A percentile compares a stretch with the other conserved stretches of the same genome.
These are phyloP conservation scores for Trichoderma erinaceum DNA, from an alignment of 495 filamentous ascomycete species.

Conservation along the genomic window DNA sequence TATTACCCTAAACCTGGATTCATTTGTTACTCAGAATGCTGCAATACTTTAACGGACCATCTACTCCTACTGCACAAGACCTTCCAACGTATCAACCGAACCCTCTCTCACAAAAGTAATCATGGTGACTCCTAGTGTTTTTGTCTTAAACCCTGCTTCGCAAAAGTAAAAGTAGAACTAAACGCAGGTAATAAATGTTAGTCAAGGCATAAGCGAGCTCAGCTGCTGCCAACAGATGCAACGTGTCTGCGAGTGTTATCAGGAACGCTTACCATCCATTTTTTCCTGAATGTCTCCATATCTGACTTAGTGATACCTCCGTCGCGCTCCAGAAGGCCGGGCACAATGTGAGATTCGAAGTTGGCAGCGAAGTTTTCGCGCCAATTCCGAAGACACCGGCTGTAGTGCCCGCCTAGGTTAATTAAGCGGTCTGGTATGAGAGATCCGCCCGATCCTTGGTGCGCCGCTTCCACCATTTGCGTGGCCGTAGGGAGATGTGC, in stretches of 20 bases:
- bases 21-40: not conserved
- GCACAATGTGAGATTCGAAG: conserved; percentile 51
- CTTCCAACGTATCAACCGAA: conserved; percentile 59
- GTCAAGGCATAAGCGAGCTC: not conserved
- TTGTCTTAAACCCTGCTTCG: conserved; percentile 64
- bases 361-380: conserved; percentile 54
- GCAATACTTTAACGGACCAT: too few relatives aligned
- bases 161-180: conserved; percentile 70
- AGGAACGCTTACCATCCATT: conserved; percentile 52
- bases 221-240: not conserved
- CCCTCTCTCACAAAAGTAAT: conserved; percentile 60
- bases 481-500: conserved; percentile 63
- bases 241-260: not conserved
- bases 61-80: conserved; percentile 17
- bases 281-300: conserved; percentile 58
- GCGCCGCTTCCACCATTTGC: conserved; percentile 55
- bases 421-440: conserved; percentile 57
- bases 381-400: conserved; percentile 62
- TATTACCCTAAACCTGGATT: not conserved
- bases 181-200: not conserved
- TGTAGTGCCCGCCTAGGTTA: conserved; percentile 66
- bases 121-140: conserved; percentile 65
- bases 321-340: conserved; percentile 49
- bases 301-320: conserved; percentile 49
- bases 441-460: conserved; percentile 47